Conservation (phyloP, 306 rosid genomes). For the Psophocarpus tetragonolobus region DNA sequence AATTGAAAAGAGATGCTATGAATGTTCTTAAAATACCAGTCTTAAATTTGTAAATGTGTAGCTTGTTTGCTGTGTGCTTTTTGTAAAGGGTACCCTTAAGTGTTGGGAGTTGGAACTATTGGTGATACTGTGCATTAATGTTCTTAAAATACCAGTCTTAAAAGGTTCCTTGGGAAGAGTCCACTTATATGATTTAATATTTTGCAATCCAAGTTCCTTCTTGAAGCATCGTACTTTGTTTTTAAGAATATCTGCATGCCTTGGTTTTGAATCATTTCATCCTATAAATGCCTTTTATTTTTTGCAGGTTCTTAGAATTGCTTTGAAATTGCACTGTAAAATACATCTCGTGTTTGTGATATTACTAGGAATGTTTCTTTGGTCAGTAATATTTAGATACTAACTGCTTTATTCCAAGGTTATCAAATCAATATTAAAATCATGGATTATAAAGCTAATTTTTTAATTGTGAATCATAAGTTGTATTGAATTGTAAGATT, state of each 20-base stretch:
- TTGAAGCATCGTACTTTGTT: background rate
- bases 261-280: background rate
- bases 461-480: background rate
- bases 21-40: too few species aligned
- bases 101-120: background rate
- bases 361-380: background rate
- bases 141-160: constrained; percentile 2
- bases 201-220: background rate
- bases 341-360: background rate
- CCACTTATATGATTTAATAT: background rate
- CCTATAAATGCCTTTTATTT: background rate
- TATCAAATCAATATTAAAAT: background rate
- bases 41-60: too few species aligned
- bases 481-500: background rate
- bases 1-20: background rate
- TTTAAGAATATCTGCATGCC: background rate
- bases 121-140: background rate
- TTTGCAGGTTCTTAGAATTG: background rate
- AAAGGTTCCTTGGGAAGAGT: background rate
- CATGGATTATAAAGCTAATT: background rate
- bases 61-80: too few species aligned
- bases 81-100: too few species aligned
- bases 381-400: constrained; percentile 5
- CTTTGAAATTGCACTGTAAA: constrained; percentile 11
- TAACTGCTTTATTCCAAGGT: background rate